Evolutionary conservation across 2,329 filamentous ascomycete species (phyloP), one percentile per base, ranked within the genome.

Genomic region (Ophiostoma populinum): DNA sequence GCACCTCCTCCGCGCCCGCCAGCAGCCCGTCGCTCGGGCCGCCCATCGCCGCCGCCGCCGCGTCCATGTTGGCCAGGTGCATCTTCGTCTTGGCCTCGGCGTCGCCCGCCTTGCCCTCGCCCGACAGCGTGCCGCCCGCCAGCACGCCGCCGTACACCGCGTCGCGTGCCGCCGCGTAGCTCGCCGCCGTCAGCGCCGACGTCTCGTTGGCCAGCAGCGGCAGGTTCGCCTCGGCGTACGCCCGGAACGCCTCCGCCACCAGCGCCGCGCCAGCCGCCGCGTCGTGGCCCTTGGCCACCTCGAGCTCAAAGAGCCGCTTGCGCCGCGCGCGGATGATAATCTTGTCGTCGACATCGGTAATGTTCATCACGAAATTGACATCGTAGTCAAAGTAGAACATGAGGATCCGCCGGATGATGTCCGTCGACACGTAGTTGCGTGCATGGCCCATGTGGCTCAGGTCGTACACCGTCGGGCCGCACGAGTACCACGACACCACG

Each of bases 281-380:
- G 7, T 39, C 33, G 29, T 42, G 39, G 27, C 40, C 37, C 35
- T 47, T 43, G 20, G 38, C 25, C 16, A 40, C 40, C 34, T 48
- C 46, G 19, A 45, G 38, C 3, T 44, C 43, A 19, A 45, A 44
- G 15, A 48, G 43, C 26, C 46, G 39, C 40, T 48, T 45, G 38
- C 44, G 45, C 19, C 47, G 46, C n/a, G 40, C 46, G 36, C 41
- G 43, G 39, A 49, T 39, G 26, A 49, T 49, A 30, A 49, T 48
- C 58, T 74, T 74, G 50, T 74, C 69, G 45, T 79, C 75, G 16
- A 79, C 61, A 47, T 79, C 78, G 26, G 78, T 83, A 35, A 80
- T 77, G 54, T 83, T 83, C 69, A 81, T 80, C 38, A 82, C 73
- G 54, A 82, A 82, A 36, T 68, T 63, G 37, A 83, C 64, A 27